These are phyloP conservation scores for Vachellia collinsii DNA, from an alignment of 306 rosid genomes.

Conservation along the genomic window DNA sequence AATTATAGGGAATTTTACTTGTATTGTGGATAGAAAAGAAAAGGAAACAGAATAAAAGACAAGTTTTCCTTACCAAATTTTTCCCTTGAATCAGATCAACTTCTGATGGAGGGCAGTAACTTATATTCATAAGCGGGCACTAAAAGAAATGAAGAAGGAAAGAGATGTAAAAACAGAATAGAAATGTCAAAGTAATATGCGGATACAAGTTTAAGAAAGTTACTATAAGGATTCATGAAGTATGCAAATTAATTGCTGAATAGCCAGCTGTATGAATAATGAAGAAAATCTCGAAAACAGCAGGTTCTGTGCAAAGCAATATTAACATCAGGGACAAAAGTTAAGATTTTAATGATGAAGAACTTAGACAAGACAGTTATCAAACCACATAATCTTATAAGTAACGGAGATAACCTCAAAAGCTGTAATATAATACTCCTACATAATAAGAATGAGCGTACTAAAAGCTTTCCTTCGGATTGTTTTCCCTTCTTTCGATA, in stretches of 20 bases:
- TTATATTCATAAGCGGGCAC: slow-evolving; percentile 59
- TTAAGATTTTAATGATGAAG: background rate
- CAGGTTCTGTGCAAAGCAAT: background rate
- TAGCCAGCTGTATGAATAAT: slow-evolving; percentile 9
- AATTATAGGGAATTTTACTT: background rate
- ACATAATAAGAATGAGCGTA: slow-evolving; percentile 3
- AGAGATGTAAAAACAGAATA: slow-evolving; percentile 16
- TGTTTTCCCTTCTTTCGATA: background rate
- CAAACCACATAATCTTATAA: background rate
- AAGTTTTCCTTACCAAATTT: slow-evolving; percentile 60
- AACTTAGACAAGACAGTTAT: background rate
- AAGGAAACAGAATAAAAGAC: slow-evolving; percentile 18
- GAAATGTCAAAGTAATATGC: slow-evolving; percentile 26
- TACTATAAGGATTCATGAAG: background rate
- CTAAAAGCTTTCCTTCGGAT: background rate
- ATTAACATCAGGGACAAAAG: background rate
- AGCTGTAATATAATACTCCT: background rate
- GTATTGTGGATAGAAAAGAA: slow-evolving; percentile 1
- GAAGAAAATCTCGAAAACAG: background rate
- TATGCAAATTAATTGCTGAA: slow-evolving; percentile 23
- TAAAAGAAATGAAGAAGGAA: slow-evolving; percentile 25
- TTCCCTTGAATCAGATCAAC: slow-evolving; percentile 64
- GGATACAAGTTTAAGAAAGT: slow-evolving; percentile 23
- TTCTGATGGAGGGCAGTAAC: slow-evolving; percentile 85
- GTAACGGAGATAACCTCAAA: background rate